phyloP scores from a whole-genome alignment of 176 grass and related monocot genomes.

The Ampelocalamus luodianensis region DNA sequence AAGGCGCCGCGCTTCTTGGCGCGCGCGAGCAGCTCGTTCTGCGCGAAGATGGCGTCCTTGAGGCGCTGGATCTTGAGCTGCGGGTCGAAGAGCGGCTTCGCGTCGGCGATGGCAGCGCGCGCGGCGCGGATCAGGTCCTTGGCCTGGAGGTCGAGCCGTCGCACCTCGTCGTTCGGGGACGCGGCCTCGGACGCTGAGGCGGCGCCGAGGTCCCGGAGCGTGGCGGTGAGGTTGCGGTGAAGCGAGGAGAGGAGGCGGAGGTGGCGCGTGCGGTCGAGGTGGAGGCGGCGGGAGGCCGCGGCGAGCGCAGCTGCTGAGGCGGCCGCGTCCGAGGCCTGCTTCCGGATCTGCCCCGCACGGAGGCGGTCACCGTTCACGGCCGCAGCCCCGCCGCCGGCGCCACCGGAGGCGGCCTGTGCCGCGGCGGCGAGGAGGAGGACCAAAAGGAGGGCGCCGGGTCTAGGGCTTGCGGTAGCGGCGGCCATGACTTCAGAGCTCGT shows the following conservation, averaged over 20 bases:
- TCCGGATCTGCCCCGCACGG: constrained; percentile 70
- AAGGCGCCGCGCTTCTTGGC: constrained; percentile 95
- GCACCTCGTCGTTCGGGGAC: background rate
- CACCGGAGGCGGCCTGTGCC: background rate
- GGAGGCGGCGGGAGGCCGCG: constrained; percentile 65
- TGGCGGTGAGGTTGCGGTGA: constrained; percentile 78
- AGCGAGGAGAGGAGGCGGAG: constrained; percentile 80
- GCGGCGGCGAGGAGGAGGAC: background rate
- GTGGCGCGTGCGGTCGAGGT: constrained; percentile 72
- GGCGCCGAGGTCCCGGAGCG: constrained; percentile 50
- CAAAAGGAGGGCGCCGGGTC: background rate
- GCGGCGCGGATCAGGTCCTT: constrained; percentile 88
- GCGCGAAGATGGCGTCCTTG: constrained; percentile 94
- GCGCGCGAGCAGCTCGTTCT: constrained; percentile 82
- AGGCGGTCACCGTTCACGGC: constrained; percentile 56
- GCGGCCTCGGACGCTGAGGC: constrained; percentile 21
- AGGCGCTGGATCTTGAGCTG: constrained; percentile 99
- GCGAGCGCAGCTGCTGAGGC: constrained; percentile 57
- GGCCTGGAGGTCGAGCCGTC: constrained; percentile 66
- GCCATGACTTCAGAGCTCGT: constrained; percentile 46
- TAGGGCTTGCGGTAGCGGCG: background rate
- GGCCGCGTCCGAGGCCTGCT: constrained; percentile 69
- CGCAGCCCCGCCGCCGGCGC: constrained; percentile 10
- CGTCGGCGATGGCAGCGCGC: constrained; percentile 69
- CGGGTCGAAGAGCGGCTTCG: constrained; percentile 91